Conservation (phyloP, 2,329 filamentous ascomycete genomes). For the Pseudogymnoascus sp. region DNA sequence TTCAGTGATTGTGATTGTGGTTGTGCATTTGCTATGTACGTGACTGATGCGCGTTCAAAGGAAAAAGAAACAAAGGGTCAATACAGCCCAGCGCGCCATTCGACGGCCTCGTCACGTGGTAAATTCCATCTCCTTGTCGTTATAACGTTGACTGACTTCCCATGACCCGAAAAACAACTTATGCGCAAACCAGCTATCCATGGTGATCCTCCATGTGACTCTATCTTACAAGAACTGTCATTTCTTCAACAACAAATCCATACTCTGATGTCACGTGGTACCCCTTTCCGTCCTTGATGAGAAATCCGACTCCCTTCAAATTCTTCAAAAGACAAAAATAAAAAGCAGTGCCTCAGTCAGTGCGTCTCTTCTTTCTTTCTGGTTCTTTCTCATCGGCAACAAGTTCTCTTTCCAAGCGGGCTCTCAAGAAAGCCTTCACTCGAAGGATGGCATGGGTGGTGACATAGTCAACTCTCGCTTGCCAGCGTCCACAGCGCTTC, state of each 20-base stretch:
- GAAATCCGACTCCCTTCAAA: neutral
- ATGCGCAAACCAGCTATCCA: neutral
- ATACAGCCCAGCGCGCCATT: neutral
- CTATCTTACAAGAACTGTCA: neutral
- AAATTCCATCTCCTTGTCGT: neutral
- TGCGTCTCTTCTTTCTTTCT: neutral
- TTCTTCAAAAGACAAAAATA: neutral
- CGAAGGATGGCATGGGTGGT: neutral
- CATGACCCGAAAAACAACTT: neutral
- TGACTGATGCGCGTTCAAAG: neutral
- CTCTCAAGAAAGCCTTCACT: neutral
- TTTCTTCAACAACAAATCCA: neutral
- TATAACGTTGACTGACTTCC: neutral
- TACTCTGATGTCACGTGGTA: neutral
- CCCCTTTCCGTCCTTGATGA: neutral
- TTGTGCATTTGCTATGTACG: neutral
- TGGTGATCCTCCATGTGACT: neutral
- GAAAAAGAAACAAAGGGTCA: neutral
- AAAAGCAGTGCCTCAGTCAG: neutral
- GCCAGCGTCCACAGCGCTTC: neutral
- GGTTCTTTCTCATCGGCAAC: neutral
- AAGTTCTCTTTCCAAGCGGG: neutral
- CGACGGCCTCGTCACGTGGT: neutral
- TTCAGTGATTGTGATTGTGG: neutral
- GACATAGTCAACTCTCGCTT: neutral